Conservation (phyloP, 73 alveolate species). For the Paramecium biaurelia region DNA sequence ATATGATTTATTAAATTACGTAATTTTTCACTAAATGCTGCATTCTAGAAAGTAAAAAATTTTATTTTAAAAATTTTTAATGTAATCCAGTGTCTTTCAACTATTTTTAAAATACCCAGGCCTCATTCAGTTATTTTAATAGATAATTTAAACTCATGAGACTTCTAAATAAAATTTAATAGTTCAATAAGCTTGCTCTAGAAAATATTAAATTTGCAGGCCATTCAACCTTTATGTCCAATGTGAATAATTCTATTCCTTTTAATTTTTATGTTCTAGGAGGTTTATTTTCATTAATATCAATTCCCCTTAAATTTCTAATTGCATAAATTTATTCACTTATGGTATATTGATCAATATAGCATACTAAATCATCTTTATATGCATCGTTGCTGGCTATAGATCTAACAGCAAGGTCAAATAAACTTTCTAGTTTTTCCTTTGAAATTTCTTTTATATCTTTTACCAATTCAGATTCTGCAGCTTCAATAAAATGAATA, state of each 20-base stretch:
- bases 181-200: constrained; percentile 83
- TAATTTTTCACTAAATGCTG: constrained; percentile 86
- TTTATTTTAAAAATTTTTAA: constrained; percentile 70
- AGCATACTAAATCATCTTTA: constrained; percentile 77
- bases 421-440: constrained; percentile 72
- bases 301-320: constrained; percentile 70
- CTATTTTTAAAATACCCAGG: constrained; percentile 83
- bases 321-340: constrained; percentile 74
- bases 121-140: constrained; percentile 80
- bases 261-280: constrained; percentile 68
- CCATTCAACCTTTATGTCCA: constrained; percentile 91
- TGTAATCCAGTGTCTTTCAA: constrained; percentile 81
- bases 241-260: constrained; percentile 85
- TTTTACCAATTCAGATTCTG: constrained; percentile 71
- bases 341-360: constrained; percentile 69
- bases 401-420: constrained; percentile 75
- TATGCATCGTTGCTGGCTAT: constrained; percentile 76
- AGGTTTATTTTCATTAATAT: constrained; percentile 23
- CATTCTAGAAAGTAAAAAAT: constrained; percentile 85
- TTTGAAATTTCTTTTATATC: constrained; percentile 64
- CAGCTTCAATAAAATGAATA: constrained; percentile 75
- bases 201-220: constrained; percentile 90
- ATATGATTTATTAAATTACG: not conserved
- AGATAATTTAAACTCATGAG: constrained; percentile 83
- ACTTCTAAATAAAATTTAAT: constrained; percentile 88